These are phyloP conservation scores for Gyromitra esculenta DNA, from an alignment of 2,329 filamentous ascomycete species.

Conservation along the genomic window DNA sequence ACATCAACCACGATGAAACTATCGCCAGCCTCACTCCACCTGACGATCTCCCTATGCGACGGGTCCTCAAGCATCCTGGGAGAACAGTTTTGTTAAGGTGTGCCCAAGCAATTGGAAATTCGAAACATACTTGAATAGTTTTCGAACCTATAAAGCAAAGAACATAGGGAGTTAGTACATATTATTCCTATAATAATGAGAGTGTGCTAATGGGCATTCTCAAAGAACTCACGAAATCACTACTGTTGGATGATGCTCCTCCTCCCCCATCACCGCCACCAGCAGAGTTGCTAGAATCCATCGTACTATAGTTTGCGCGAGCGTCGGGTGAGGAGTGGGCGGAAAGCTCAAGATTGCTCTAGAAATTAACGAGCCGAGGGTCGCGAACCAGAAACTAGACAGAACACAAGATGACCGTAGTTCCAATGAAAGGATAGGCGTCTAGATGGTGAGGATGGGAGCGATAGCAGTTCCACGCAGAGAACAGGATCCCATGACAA, in stretches of 20 bases:
- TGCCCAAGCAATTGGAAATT: constrained; percentile 39
- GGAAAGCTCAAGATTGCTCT: constrained; percentile 23
- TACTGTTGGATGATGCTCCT: constrained; percentile 77
- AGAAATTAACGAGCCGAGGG: constrained; percentile 25
- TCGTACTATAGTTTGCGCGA: constrained; percentile 35
- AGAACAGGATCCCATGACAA: constrained; percentile 47
- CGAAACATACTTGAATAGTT: constrained; percentile 87
- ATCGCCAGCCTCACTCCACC: constrained; percentile 94
- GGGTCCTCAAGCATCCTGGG: constrained; percentile 94
- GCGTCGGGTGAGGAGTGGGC: constrained; percentile 20
- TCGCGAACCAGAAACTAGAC: constrained; percentile 24
- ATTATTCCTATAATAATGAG: constrained; percentile 1
- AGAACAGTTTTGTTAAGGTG: constrained; percentile 46
- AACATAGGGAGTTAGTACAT: constrained; percentile 33
- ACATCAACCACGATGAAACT: constrained; percentile 98
- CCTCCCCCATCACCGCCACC: constrained; percentile 46
- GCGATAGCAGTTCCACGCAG: constrained; percentile 39
- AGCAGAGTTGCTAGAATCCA: constrained; percentile 46
- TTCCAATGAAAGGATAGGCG: constrained; percentile 24
- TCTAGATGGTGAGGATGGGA: constrained; percentile 31
- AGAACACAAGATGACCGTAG: constrained; percentile 28
- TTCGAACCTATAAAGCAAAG: constrained; percentile 77
- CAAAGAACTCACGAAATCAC: constrained; percentile 82
- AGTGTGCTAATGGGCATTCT: constrained; percentile 4
- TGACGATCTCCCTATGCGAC: constrained; percentile 87